Percentiles rank a stretch among this genome's conserved stretches.
Evolutionary conservation across 2,329 filamentous ascomycete species (phyloP).

Genomic region (Alternaria sp.): DNA sequence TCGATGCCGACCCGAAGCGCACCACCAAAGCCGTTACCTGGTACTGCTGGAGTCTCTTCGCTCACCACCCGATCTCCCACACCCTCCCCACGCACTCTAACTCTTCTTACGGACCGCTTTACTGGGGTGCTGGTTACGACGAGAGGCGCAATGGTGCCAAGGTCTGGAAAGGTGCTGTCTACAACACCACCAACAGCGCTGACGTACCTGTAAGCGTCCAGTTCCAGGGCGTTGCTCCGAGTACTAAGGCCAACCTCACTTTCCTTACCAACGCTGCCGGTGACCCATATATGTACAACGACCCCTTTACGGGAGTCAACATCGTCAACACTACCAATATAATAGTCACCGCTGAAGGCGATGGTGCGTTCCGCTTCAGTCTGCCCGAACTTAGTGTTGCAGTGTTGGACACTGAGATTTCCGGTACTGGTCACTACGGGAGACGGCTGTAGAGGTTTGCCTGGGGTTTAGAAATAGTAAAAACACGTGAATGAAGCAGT

Average conservation of each 20-base stretch:
- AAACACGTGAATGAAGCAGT: not conserved
- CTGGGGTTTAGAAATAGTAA: not conserved
- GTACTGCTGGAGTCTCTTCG: conserved; percentile 54
- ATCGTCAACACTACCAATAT: conserved; percentile 38
- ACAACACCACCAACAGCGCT: conserved; percentile 55
- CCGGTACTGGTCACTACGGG: not conserved
- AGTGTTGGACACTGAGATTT: conserved; percentile 57
- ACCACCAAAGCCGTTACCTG: conserved; percentile 43
- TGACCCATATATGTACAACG: conserved; percentile 53
- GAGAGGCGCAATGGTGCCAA: conserved; percentile 40
- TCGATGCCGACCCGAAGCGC: conserved; percentile 50
- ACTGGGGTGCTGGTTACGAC: conserved; percentile 57
- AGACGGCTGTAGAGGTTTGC: not conserved
- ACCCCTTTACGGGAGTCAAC: conserved; percentile 60
- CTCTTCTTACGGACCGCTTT: conserved; percentile 54
- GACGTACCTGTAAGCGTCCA: conserved; percentile 36
- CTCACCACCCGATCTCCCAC: conserved; percentile 55
- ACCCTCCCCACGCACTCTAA: conserved; percentile 54
- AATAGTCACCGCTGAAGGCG: conserved; percentile 42
- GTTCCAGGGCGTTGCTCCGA: conserved; percentile 42
- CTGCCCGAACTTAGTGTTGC: conserved; percentile 66
- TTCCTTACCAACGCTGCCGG: conserved; percentile 55
- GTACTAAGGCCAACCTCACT: conserved; percentile 50
- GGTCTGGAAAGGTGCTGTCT: conserved; percentile 59
- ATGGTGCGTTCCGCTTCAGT: conserved; percentile 62